Conservation (phyloP, 2,329 filamentous ascomycete species). For the Cylindrodendrum hubeiense region DNA sequence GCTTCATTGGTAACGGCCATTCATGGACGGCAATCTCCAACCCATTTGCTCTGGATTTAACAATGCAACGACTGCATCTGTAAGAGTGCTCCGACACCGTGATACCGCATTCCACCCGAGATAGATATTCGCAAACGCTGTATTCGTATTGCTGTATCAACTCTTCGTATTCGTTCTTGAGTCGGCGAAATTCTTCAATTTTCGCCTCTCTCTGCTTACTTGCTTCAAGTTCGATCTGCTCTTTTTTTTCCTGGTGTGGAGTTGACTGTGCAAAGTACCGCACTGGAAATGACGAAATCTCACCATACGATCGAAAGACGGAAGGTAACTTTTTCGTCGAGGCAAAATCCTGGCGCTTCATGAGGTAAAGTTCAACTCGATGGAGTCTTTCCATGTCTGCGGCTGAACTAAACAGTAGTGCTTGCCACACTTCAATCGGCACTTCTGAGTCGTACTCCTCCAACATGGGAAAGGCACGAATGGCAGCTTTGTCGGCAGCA, state of each 20-base stretch:
- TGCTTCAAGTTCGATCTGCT: slow-evolving; percentile 56
- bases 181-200: slow-evolving; percentile 21
- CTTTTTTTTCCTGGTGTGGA: slow-evolving; percentile 51
- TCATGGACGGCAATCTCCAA: slow-evolving; percentile 65
- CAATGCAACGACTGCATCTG: slow-evolving; percentile 53
- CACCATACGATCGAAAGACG: slow-evolving; percentile 35
- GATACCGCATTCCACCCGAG: not conserved
- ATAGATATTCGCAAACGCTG: slow-evolving; percentile 19
- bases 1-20: slow-evolving; percentile 63
- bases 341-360: not conserved
- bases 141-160: slow-evolving; percentile 25
- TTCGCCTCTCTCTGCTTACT: slow-evolving; percentile 11
- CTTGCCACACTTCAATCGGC: slow-evolving; percentile 52
- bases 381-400: slow-evolving; percentile 60
- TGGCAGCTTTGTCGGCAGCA: slow-evolving; percentile 63
- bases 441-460: slow-evolving; percentile 61
- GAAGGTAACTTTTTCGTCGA: not conserved
- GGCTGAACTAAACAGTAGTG: slow-evolving; percentile 58
- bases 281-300: slow-evolving; percentile 28
- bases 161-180: slow-evolving; percentile 12
- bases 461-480: slow-evolving; percentile 54
- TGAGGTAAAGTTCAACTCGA: slow-evolving; percentile 59
- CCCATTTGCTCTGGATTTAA: slow-evolving; percentile 44
- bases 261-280: slow-evolving; percentile 32
- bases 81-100: slow-evolving; percentile 7